phyloP scores from a whole-genome alignment of 2,329 filamentous ascomycete genomes.

The Colletotrichum salicis region DNA sequence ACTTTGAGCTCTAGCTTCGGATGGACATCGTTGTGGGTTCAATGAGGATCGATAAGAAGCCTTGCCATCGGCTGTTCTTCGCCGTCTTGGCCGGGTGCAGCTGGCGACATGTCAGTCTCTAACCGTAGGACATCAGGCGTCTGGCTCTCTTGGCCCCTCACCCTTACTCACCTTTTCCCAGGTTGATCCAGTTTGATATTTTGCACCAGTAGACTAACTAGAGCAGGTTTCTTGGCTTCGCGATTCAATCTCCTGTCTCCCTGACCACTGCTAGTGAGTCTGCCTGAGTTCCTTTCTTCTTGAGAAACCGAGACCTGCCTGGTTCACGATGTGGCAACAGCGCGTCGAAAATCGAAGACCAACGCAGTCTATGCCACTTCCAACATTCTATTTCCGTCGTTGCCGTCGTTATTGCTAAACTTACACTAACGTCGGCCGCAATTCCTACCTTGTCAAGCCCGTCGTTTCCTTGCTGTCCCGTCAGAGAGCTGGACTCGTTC shows the following conservation, averaged over 20 bases:
- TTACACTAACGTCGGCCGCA: neutral
- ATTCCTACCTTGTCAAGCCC: constrained; percentile 5
- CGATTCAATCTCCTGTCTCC: neutral
- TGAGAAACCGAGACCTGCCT: constrained; percentile 7
- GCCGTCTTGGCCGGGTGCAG: neutral
- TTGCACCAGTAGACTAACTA: neutral
- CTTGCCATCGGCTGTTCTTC: neutral
- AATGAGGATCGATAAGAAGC: neutral
- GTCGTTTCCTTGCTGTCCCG: constrained; percentile 16
- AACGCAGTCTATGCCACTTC: neutral
- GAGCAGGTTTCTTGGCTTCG: constrained; percentile 16
- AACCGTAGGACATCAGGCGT: constrained; percentile 12
- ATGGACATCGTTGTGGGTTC: neutral
- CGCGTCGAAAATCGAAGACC: constrained; percentile 2
- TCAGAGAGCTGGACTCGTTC: constrained; percentile 4
- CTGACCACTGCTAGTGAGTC: neutral
- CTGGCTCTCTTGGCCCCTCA: neutral
- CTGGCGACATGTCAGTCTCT: constrained; percentile 10
- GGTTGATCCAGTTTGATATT: constrained; percentile 7
- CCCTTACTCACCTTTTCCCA: constrained; percentile 5
- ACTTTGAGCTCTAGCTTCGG: neutral
- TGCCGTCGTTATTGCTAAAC: neutral
- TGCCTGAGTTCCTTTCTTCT: constrained; percentile 13
- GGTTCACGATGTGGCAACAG: constrained; percentile 12
- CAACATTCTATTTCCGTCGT: constrained; percentile 13